Conservation (phyloP, 441 rosid species). For the Geranium incanum region DNA sequence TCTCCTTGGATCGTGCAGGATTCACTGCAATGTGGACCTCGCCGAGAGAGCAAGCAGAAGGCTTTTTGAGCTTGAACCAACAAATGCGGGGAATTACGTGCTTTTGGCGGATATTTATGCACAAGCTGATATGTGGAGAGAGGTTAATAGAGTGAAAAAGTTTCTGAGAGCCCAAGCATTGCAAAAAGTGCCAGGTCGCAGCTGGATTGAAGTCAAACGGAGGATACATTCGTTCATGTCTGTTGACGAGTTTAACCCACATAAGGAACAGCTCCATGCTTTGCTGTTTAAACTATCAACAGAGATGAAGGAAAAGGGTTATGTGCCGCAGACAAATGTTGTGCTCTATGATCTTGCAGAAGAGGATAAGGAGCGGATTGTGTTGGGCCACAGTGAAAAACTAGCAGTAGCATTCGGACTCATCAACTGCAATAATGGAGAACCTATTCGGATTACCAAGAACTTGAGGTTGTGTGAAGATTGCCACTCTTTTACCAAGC, state of each 20-base stretch:
- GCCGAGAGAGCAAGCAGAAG: conserved; percentile 53
- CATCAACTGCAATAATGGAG: conserved; percentile 52
- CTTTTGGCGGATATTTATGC: conserved; percentile 55
- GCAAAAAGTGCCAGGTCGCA: conserved; percentile 49
- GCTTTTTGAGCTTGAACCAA: conserved; percentile 57
- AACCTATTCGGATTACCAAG: conserved; percentile 67
- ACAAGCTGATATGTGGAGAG: conserved; percentile 54
- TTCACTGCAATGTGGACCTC: conserved; percentile 55
- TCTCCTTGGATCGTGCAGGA: conserved; percentile 60
- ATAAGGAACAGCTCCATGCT: conserved; percentile 56
- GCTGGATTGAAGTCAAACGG: conserved; percentile 50
- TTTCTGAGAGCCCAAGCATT: conserved; percentile 38
- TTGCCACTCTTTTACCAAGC: conserved; percentile 70
- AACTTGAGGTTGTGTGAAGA: conserved; percentile 81
- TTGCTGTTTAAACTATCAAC: conserved; percentile 46
- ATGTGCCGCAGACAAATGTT: conserved; percentile 61
- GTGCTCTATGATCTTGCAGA: conserved; percentile 70
- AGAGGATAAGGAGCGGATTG: conserved; percentile 66
- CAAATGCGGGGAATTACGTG: conserved; percentile 59
- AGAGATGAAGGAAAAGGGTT: conserved; percentile 80
- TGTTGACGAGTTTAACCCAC: conserved; percentile 62
- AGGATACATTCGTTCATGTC: conserved; percentile 55
- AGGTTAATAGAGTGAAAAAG: conserved; percentile 52
- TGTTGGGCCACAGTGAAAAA: conserved; percentile 81
- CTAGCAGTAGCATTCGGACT: conserved; percentile 82